Evolutionary conservation across 208 protist genomes (phyloP).

Genomic region (Tetramitus jugosus): DNA sequence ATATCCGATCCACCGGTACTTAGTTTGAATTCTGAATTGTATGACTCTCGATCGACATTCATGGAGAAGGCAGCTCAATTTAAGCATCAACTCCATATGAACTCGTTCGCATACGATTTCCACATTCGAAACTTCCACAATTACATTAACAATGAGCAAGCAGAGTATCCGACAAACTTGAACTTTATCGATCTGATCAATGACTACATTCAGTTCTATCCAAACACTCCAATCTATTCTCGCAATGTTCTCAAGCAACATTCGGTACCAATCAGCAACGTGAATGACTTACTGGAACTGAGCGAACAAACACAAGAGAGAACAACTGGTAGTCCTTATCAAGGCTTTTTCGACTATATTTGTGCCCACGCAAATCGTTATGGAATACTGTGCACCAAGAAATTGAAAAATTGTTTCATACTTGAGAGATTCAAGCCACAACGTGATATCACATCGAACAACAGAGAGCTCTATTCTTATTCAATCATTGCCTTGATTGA

Average conservation of each 20-base stretch:
- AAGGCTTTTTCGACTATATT: slow-evolving; percentile 14
- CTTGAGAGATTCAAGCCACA: no score
- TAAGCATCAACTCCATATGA: slow-evolving; percentile 13
- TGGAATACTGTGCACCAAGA: neutral
- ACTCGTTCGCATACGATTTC: slow-evolving; percentile 17
- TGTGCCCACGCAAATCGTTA: neutral
- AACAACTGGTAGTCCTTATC: no score
- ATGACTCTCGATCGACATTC: neutral
- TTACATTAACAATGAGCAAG: neutral
- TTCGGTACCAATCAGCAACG: no score
- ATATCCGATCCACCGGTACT: neutral
- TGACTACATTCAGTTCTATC: slow-evolving; percentile 14
- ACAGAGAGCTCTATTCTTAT: neutral
- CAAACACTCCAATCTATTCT: neutral
- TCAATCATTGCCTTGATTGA: neutral
- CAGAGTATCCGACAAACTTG: neutral
- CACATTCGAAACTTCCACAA: neutral
- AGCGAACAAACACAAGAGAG: no score
- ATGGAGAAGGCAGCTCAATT: neutral
- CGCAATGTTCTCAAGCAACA: no score
- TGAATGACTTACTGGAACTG: no score
- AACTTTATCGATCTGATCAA: neutral
- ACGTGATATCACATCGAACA: neutral
- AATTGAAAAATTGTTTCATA: neutral
- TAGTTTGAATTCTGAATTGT: neutral